Base-by-base conservation (phyloP, 805 yeast genomes). In the Saturnispora hagleri region DNA sequence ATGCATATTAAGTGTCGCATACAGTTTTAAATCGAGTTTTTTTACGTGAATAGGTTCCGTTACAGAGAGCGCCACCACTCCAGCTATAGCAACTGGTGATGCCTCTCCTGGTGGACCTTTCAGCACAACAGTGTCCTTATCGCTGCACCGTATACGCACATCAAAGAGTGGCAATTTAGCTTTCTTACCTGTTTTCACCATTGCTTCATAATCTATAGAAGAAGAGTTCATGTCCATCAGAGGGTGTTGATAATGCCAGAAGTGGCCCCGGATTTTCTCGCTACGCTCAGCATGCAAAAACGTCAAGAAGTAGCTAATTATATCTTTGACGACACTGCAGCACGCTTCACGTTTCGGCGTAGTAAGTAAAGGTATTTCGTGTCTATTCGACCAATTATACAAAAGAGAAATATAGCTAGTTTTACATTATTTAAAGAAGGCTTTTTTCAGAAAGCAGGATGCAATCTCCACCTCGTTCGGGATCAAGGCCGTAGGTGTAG, bases 391-490 rank as follows among this genome's bases (percentile, higher is more conserved):
- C 27, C 43, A 26, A 31, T 5, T 26, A 3, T 22, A 28, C n/a
- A 42, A 10, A 22, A 40, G 27, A 9, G n/a, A 22, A 41, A 41
- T 13, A 18, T 27, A 22, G 31, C 44, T 13, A 18, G 12, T 31
- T 22, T 8, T 35, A 36, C 38, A 43, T 22, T 42, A 17, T 22
- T 27, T 56, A 56, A 7, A 84, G 26, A 26, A 65, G 53, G 44
- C 62, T 60, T 22, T 57, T 47, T 61, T 88, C 96, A 55, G 82
- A 80, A 45, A 89, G 71, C 50, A 89, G 69, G 33, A 85, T 80
- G 68, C 99, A 93, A 64, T 93, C 99, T 2, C 99, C 99, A 1
- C 98, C 98, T 50, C 90, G 69, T 55, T 84, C 95, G 0, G 93
- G 83, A 62, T 89, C 93, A 48, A 93, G 71, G 0, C 89, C 88